phyloP scores from a whole-genome alignment of 352 stramenopile species.

The Phytophthora tentaculata region DNA sequence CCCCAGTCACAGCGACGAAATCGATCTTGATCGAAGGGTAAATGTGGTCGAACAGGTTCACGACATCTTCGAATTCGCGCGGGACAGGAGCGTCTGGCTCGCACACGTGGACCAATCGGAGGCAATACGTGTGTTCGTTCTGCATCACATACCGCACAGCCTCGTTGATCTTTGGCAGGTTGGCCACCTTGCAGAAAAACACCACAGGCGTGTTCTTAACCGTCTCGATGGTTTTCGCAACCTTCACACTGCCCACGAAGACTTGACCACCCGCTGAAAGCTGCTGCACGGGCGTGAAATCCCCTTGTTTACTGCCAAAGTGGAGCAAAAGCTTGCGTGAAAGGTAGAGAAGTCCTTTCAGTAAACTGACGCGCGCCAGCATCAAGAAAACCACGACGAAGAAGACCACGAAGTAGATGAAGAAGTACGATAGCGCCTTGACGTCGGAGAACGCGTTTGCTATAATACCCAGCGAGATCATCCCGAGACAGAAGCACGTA shows the following conservation, averaged over 20 bases:
- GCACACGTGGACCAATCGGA: slow-evolving; percentile 86
- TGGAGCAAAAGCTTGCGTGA: slow-evolving; percentile 46
- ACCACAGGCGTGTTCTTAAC: slow-evolving; percentile 86
- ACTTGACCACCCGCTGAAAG: slow-evolving; percentile 36
- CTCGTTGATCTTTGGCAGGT: slow-evolving; percentile 92
- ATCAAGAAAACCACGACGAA: slow-evolving; percentile 64
- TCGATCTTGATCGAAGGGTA: slow-evolving; percentile 92
- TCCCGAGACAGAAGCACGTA: slow-evolving; percentile 52
- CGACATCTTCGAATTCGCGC: slow-evolving; percentile 52
- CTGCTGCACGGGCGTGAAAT: slow-evolving; percentile 19
- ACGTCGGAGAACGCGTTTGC: slow-evolving; percentile 60
- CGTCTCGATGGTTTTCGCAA: slow-evolving; percentile 77
- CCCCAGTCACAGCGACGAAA: slow-evolving; percentile 79
- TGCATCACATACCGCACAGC: slow-evolving; percentile 89
- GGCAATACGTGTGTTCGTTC: slow-evolving; percentile 90
- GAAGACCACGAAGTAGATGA: slow-evolving; percentile 64
- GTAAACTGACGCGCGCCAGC: slow-evolving; percentile 63
- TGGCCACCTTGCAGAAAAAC: slow-evolving; percentile 91
- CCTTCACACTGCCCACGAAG: slow-evolving; percentile 56
- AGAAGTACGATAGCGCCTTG: slow-evolving; percentile 54
- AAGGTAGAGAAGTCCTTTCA: slow-evolving; percentile 58
- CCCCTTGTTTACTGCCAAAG: slow-evolving; percentile 17
- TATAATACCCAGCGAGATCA: slow-evolving; percentile 56
- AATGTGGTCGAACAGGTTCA: slow-evolving; percentile 88
- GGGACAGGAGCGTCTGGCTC: slow-evolving; percentile 36